Conservation (phyloP, 805 yeast species). For the Pichia paraexigua region DNA sequence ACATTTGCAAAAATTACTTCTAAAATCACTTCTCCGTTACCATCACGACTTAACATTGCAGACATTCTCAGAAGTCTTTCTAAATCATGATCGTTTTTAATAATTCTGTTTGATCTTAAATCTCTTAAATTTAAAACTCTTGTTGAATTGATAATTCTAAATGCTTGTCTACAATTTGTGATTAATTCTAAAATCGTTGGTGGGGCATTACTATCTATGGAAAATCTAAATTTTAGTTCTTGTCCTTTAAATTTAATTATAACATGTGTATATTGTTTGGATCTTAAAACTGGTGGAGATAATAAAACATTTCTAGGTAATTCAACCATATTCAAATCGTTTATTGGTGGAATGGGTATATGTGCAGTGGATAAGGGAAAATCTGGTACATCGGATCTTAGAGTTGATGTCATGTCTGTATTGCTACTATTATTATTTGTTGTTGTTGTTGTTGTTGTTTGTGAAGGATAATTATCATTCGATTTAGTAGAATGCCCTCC, state of each 20-base stretch:
- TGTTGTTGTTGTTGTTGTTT: neutral
- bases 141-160: constrained; percentile 40
- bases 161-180: constrained; percentile 68
- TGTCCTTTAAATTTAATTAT: constrained; percentile 45
- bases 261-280: constrained; percentile 28
- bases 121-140: constrained; percentile 31
- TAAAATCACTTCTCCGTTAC: constrained; percentile 30
- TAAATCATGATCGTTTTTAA: constrained; percentile 40
- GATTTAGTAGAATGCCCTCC: neutral
- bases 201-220: constrained; percentile 59
- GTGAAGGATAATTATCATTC: neutral
- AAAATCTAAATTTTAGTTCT: constrained; percentile 56
- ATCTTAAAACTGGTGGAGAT: constrained; percentile 9
- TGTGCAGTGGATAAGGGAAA: constrained; percentile 13
- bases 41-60: constrained; percentile 12
- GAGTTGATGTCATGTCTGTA: neutral
- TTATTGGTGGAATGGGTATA: constrained; percentile 11
- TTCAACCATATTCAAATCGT: neutral
- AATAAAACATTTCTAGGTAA: neutral
- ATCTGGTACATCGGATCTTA: constrained; percentile 5
- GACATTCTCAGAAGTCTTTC: constrained; percentile 33
- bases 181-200: constrained; percentile 75
- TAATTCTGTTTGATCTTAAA: constrained; percentile 21
- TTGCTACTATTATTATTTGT: neutral
- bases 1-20: constrained; percentile 30